These are phyloP conservation scores for Trebouxia sp. DNA, from an alignment of 139 green algal genomes.

Conservation along the genomic window DNA sequence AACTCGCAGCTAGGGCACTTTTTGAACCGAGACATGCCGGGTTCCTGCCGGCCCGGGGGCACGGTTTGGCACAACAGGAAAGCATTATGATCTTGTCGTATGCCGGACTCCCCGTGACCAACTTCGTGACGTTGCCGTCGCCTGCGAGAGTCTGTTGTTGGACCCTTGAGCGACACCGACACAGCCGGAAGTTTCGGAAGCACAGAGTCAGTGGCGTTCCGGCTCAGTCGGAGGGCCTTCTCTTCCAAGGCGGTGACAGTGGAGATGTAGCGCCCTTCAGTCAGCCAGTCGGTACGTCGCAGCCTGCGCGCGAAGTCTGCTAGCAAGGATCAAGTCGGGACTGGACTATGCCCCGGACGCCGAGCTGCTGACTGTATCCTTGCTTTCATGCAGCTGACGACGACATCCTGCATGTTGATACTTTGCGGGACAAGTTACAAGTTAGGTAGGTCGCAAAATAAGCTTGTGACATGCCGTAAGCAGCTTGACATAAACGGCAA, in stretches of 20 bases:
- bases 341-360: too few species aligned
- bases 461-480: too few species aligned
- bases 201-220: neutral
- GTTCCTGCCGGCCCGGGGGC: too few species aligned
- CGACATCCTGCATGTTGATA: conserved; percentile 44
- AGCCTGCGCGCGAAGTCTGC: neutral
- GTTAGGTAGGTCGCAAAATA: conserved; percentile 25
- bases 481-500: too few species aligned
- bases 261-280: conserved; percentile 5
- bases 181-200: neutral
- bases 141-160: neutral
- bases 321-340: neutral
- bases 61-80: too few species aligned
- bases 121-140: neutral
- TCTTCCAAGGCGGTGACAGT: neutral
- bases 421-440: conserved; percentile 36
- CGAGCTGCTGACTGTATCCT: neutral
- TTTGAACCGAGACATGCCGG: neutral
- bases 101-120: neutral
- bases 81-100: neutral
- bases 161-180: too few species aligned
- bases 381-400: conserved; percentile 28
- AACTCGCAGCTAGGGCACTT: neutral
- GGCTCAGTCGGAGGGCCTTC: neutral
- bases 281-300: neutral